Evolutionary conservation across 805 yeast species (phyloP), one percentile per base, ranked within the genome.

Genomic region (Pichia phayaonensis): DNA sequence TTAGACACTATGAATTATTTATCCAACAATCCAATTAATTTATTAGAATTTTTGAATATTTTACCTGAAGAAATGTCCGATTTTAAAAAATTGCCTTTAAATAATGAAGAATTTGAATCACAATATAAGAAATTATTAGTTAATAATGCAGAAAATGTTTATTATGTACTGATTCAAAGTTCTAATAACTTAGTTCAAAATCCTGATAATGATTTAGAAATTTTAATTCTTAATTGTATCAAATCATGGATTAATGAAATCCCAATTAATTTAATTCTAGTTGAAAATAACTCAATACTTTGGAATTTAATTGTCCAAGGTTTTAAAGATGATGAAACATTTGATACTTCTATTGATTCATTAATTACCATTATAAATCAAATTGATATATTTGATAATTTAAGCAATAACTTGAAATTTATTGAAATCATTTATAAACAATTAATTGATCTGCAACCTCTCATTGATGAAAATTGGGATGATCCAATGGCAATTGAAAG

Each of bases 171-270:
- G 56, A 72, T 83, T 40, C 72, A 75, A 43, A 73, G 81, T 53
- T 72, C 78, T 8, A 44, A 56, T 20, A 53, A 57, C 31, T 15
- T 56, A 3, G 13, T 21, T 40, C 11, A 12, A 15, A 46, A 58
- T 4, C 67, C 66, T 49, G 57, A 70, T 4, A 55, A 72, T 0
- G 70, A 66, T 53, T 59, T 64, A 47, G 62, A 67, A 54, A 58
- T 76, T 2, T 66, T 79, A 47, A 73, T 89, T 7, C 73, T 92
- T 51, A 84, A 81, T 54, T 86, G 96, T 67, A 71, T 95, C 51
- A 83, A 84, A 58, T 85, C 95, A 21, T 94, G 99, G 99, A 83
- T 94, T 53, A 77, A 76, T 54, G 99, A 95, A 64, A 80, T 89
- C 45, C 86, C 92, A 4, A 74, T 92, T 26, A 83, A 79, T 47